Evolutionary conservation across 2,329 filamentous ascomycete species (phyloP).

Genomic region (Colletotrichum tamarilloi): DNA sequence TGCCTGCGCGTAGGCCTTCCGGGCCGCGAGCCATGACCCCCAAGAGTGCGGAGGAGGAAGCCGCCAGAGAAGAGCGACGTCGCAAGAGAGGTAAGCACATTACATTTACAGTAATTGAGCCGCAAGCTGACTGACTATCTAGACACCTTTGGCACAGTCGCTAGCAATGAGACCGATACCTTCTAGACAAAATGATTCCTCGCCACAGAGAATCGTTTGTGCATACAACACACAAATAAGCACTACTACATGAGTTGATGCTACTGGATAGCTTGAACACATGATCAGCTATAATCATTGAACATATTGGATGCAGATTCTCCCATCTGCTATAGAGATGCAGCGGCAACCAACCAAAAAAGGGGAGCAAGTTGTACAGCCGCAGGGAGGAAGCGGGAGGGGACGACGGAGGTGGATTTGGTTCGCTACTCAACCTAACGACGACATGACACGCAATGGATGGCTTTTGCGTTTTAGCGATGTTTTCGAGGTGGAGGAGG

Average conservation of each 20-base stretch:
- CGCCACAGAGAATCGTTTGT: slow-evolving; percentile 8
- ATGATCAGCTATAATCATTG: slow-evolving; percentile 31
- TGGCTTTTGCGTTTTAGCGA: slow-evolving; percentile 35
- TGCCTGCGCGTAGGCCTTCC: slow-evolving; percentile 65
- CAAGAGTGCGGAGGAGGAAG: slow-evolving; percentile 60
- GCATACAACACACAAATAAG: background rate
- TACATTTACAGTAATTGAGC: background rate
- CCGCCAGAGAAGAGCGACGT: slow-evolving; percentile 58
- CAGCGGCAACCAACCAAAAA: slow-evolving; percentile 25
- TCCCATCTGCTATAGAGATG: slow-evolving; percentile 21
- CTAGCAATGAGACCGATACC: slow-evolving; percentile 64
- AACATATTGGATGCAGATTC: slow-evolving; percentile 33
- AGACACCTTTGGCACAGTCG: slow-evolving; percentile 66
- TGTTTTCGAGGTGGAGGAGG: slow-evolving; percentile 15
- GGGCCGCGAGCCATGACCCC: slow-evolving; percentile 72
- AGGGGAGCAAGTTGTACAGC: background rate
- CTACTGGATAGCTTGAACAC: slow-evolving; percentile 31
- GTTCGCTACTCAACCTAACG: slow-evolving; percentile 34
- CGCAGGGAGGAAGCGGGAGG: background rate
- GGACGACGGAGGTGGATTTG: background rate
- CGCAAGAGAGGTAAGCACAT: slow-evolving; percentile 66
- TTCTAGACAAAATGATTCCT: slow-evolving; percentile 52
- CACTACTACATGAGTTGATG: slow-evolving; percentile 19
- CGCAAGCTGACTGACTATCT: slow-evolving; percentile 24
- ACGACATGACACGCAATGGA: slow-evolving; percentile 36